Conservation (phyloP, 2,329 filamentous ascomycete species). For the Cordyceps javanica region DNA sequence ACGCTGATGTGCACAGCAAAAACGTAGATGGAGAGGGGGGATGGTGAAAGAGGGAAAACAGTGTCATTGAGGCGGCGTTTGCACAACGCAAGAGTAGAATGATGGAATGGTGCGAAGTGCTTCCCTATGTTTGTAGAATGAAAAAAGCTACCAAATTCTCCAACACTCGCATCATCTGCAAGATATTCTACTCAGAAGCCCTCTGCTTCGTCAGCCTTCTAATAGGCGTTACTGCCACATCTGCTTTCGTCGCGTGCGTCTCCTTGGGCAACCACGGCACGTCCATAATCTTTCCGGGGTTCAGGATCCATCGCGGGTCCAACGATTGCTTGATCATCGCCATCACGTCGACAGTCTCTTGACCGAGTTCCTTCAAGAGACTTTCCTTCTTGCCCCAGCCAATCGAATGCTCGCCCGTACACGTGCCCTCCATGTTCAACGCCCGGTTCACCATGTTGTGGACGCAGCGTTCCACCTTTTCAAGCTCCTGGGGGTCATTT, state of each 20-base stretch:
- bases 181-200: not conserved
- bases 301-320: conserved; percentile 84
- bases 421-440: conserved; percentile 89
- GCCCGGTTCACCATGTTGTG: conserved; percentile 88
- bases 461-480: conserved; percentile 73
- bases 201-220: conserved; percentile 1
- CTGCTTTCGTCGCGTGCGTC: conserved; percentile 15
- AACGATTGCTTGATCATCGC: conserved; percentile 73
- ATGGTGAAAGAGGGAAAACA: not conserved
- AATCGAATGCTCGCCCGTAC: conserved; percentile 81
- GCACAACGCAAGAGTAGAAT: not conserved
- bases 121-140: too few species aligned
- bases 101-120: not conserved
- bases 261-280: conserved; percentile 34
- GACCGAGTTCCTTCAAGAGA: conserved; percentile 70
- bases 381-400: conserved; percentile 82
- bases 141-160: too few species aligned
- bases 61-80: not conserved
- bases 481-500: conserved; percentile 60
- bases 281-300: conserved; percentile 88
- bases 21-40: too few species aligned
- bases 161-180: not conserved
- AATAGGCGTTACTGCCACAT: conserved; percentile 21
- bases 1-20: not conserved
- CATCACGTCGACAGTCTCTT: conserved; percentile 79